Base-by-base conservation (phyloP, 257 asterid genomes). In the Solanum bulbocastanum region DNA sequence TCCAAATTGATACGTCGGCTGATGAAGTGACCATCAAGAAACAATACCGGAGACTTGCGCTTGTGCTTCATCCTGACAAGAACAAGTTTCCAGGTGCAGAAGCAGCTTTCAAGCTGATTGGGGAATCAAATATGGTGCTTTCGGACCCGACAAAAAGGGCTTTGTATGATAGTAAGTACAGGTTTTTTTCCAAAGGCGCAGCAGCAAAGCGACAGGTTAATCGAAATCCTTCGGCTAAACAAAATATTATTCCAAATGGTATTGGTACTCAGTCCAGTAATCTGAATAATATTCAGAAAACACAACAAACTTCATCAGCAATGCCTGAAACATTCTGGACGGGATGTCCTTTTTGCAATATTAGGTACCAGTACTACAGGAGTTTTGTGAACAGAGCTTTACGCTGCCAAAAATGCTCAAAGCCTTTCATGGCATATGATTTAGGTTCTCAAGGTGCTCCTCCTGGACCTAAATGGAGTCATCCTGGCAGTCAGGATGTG, bases 61-160 rank as follows among this genome's bases (percentile, higher is more conserved):
- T 96, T 39, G 69, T 87, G 42, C 97, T 96, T 81, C 99, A 96
- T 91, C 99, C 99, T 62, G 99, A 96, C 89, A 96, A 96, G 90
- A 96, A 95, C 93, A 92, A 93, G 83, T 95, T 94, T 84, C 96
- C 98, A 39, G 99, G 99, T 81, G 97, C 98, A 30, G 99, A 96
- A 90, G 95, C 97, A 72, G 99, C 99, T 90, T 95, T 96, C 89
- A 94, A 96, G 92, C 91, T 96, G 88, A 91, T 96, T 86, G 94
- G 96, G 42, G 96, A 96, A 91, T 98, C 99, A 86, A 90, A 94
- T 88, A 82, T 93, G 12, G 89, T 94, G 87, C 98, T 96, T 87
- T 93, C 96, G 1, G 99, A 96, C 86, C 91, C 90, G 46, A 60
- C 87, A 56, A 95, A 90, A 85, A 95, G 94, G 88, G 87, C 93